Evolutionary conservation across 805 yeast genomes (phyloP).

Genomic region (Saccharomycopsis sp.): DNA sequence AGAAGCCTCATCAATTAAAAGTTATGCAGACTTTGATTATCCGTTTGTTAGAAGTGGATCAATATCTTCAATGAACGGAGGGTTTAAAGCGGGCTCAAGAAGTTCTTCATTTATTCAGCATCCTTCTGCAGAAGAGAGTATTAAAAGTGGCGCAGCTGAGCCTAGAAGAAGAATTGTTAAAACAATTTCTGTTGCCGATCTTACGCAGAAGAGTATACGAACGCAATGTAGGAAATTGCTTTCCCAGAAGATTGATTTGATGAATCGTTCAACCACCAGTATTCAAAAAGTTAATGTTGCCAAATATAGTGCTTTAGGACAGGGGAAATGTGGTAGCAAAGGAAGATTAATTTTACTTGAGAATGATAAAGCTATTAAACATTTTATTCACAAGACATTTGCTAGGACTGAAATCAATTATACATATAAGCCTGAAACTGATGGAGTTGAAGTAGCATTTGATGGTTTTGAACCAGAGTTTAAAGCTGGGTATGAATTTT

Average conservation of each 20-base stretch:
- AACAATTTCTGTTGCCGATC: slow-evolving; percentile 17
- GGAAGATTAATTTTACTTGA: slow-evolving; percentile 5
- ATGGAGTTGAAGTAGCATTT: neutral
- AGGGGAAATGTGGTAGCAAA: neutral
- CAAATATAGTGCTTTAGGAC: slow-evolving; percentile 11
- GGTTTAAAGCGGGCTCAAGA: slow-evolving; percentile 6
- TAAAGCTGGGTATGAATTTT: neutral
- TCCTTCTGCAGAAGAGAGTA: neutral
- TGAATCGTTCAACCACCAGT: slow-evolving; percentile 11
- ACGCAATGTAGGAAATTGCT: slow-evolving; percentile 4
- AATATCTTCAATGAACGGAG: neutral
- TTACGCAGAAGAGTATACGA: slow-evolving; percentile 20
- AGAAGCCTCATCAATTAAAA: slow-evolving; percentile 12
- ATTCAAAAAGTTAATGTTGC: slow-evolving; percentile 7
- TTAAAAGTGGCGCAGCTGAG: neutral
- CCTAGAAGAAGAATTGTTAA: slow-evolving; percentile 6
- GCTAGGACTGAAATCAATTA: neutral
- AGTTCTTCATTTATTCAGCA: slow-evolving; percentile 14
- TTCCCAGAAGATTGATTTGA: slow-evolving; percentile 7
- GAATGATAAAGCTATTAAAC: slow-evolving; percentile 7
- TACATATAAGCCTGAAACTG: neutral
- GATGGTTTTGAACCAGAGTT: neutral
- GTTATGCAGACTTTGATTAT: neutral
- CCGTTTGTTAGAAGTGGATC: slow-evolving; percentile 6
- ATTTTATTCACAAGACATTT: slow-evolving; percentile 2